Evolutionary conservation across 2,329 filamentous ascomycete species (phyloP), one percentile per base, ranked within the genome.

Genomic region (Aspergillus sp.): DNA sequence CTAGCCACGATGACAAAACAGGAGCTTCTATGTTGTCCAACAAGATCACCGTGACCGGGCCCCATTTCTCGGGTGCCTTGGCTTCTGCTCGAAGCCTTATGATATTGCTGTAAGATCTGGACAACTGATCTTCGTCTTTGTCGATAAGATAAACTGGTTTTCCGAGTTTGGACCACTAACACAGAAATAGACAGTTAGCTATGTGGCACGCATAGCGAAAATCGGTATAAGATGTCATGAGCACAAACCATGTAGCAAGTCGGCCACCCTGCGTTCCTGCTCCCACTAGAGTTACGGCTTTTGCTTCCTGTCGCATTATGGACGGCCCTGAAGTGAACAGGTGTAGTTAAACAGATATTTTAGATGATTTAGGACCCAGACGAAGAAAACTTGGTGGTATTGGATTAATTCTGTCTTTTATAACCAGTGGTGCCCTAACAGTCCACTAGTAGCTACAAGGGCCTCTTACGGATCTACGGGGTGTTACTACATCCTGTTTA

Each of bases 241-340:
- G 20, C n/a, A 39, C 42, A 34, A 43, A 58, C 55, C 56, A 60
- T 60, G 27, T 52, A 56, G 56, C 56, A 12, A 60, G 45, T n/a
- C 56, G 45, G 33, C 53, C 43, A 4, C 56, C 56, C 39, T 60
- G 56, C 15, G 53, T 56, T 12, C 56, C 56, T 15, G 54, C 56
- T 6, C 56, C 56, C n/a, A n/a, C n/a, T n/a, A n/a, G n/a, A n/a
- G n/a, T n/a, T n/a, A n/a, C n/a, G n/a, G n/a, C n/a, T n/a, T n/a
- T n/a, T n/a, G n/a, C n/a, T n/a, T n/a, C n/a, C n/a, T n/a, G n/a
- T n/a, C n/a, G n/a, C n/a, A n/a, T n/a, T n/a, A n/a, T n/a, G n/a
- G n/a, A n/a, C n/a, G n/a, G n/a, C n/a, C n/a, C n/a, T n/a, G n/a
- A n/a, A n/a, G n/a, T n/a, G n/a, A n/a, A n/a, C n/a, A n/a, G n/a